phyloP scores from a whole-genome alignment of 1,284 basidiomycete species.

The Athelia psychrophila region DNA sequence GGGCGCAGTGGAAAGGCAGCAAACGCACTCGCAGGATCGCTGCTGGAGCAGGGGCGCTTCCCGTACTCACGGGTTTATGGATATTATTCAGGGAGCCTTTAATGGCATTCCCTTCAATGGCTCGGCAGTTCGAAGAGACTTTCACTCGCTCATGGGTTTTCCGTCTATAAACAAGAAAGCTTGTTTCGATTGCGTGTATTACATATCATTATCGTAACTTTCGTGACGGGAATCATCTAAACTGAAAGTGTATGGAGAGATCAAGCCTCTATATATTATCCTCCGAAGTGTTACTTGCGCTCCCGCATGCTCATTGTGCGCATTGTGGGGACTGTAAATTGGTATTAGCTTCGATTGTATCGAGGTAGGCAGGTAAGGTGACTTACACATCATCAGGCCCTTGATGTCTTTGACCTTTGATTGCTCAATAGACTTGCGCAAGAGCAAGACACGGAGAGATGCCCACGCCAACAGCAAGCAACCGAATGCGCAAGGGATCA shows the following conservation, averaged over 20 bases:
- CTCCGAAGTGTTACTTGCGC: slow-evolving; percentile 16
- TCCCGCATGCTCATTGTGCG: slow-evolving; percentile 63
- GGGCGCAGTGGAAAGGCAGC: slow-evolving; percentile 14
- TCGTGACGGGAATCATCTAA: no score
- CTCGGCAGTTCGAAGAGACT: slow-evolving; percentile 40
- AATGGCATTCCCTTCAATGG: slow-evolving; percentile 50
- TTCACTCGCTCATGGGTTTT: slow-evolving; percentile 30
- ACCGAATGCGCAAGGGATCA: slow-evolving; percentile 62
- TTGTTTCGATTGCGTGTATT: background rate
- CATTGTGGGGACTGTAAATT: slow-evolving; percentile 57
- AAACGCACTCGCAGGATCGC: slow-evolving; percentile 27
- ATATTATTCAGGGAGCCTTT: slow-evolving; percentile 53
- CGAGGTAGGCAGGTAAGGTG: background rate
- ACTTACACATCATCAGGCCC: slow-evolving; percentile 68
- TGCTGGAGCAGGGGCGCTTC: slow-evolving; percentile 35
- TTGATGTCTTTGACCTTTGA: slow-evolving; percentile 61
- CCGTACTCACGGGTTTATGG: slow-evolving; percentile 53
- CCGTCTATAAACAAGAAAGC: slow-evolving; percentile 12
- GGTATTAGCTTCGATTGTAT: slow-evolving; percentile 9
- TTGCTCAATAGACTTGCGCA: slow-evolving; percentile 53
- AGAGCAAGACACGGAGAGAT: slow-evolving; percentile 51
- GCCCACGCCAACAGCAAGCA: slow-evolving; percentile 58
- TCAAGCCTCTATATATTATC: background rate
- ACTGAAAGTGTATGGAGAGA: no score
- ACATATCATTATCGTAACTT: no score